Percentiles rank a stretch among this genome's conserved stretches.
Evolutionary conservation across 352 stramenopile species (phyloP).

Genomic region (Globisporangium middletonii): DNA sequence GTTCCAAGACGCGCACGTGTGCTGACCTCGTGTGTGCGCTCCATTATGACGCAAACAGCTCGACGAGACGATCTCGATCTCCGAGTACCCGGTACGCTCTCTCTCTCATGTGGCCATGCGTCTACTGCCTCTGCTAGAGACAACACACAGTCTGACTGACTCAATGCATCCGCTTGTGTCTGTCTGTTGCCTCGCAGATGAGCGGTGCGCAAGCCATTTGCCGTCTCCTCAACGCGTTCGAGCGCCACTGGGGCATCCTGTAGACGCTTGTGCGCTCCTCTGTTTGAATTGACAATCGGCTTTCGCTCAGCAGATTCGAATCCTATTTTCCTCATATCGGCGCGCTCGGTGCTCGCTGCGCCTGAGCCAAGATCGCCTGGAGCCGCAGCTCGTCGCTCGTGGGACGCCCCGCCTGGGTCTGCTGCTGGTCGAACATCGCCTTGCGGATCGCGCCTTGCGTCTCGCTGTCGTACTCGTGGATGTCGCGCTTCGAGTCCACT

Average conservation of each 20-base stretch:
- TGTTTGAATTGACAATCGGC: conserved; percentile 5
- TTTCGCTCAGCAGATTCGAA: neutral
- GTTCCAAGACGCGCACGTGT: conserved; percentile 11
- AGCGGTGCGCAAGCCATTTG: conserved; percentile 96
- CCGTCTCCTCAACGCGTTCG: conserved; percentile 95
- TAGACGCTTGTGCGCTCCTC: conserved; percentile 42
- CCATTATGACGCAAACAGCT: conserved; percentile 27
- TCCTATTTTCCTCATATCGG: conserved; percentile 12
- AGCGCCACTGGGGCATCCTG: conserved; percentile 98
- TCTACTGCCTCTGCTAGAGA: neutral
- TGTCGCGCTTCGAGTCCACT: conserved; percentile 95
- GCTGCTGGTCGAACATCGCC: conserved; percentile 94
- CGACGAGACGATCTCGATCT: conserved; percentile 96
- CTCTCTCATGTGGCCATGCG: neutral
- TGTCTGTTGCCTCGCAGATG: conserved; percentile 39
- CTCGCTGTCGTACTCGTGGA: conserved; percentile 95
- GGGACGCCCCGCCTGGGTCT: conserved; percentile 90
- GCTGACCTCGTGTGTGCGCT: conserved; percentile 1
- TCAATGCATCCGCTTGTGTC: neutral
- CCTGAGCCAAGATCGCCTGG: conserved; percentile 91
- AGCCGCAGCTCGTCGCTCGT: conserved; percentile 91
- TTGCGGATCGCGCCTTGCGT: conserved; percentile 98
- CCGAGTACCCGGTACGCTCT: conserved; percentile 90
- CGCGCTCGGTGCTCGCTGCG: conserved; percentile 65
- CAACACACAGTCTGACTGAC: neutral